Evolutionary conservation across 768 basidiomycete genomes (phyloP).

Genomic region (Rhizopogon rudus): DNA sequence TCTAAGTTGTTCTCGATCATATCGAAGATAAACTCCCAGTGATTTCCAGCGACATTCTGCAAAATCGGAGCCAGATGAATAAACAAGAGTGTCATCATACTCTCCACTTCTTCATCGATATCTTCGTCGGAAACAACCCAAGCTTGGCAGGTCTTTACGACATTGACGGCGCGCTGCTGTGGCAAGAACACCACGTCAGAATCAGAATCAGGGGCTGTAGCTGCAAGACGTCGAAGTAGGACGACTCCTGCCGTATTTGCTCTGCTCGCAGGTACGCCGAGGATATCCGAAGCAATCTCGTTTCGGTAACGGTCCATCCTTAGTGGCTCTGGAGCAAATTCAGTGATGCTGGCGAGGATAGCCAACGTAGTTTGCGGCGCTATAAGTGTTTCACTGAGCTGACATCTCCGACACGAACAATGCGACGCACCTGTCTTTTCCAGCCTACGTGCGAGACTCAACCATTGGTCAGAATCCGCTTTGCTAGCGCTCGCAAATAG

Average conservation of each 20-base stretch:
- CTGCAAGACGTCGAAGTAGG: constrained; percentile 61
- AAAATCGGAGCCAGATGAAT: constrained; percentile 77
- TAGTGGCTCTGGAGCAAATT: constrained; percentile 60
- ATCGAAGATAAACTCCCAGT: constrained; percentile 94
- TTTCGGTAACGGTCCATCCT: constrained; percentile 80
- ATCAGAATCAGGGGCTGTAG: constrained; percentile 71
- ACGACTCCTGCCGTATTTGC: constrained; percentile 69
- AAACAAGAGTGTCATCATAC: constrained; percentile 70
- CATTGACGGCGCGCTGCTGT: constrained; percentile 79
- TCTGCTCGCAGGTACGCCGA: constrained; percentile 57
- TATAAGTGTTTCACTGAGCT: constrained; percentile 22
- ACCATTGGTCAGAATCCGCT: constrained; percentile 74
- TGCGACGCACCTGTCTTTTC: constrained; percentile 53
- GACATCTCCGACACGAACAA: not conserved
- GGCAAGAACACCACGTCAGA: constrained; percentile 83
- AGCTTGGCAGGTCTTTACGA: constrained; percentile 77
- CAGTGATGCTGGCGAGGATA: constrained; percentile 56
- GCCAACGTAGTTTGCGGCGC: constrained; percentile 69
- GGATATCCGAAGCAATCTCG: constrained; percentile 78
- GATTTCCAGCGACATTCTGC: constrained; percentile 78
- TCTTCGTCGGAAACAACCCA: constrained; percentile 71
- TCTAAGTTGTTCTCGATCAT: constrained; percentile 85
- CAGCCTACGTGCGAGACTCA: constrained; percentile 58
- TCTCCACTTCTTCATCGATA: constrained; percentile 74
- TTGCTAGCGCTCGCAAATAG: constrained; percentile 52